Evolutionary conservation across 331 rosid species (phyloP), one percentile per base, ranked within the genome.

Genomic region (Prunus yedoensis): DNA sequence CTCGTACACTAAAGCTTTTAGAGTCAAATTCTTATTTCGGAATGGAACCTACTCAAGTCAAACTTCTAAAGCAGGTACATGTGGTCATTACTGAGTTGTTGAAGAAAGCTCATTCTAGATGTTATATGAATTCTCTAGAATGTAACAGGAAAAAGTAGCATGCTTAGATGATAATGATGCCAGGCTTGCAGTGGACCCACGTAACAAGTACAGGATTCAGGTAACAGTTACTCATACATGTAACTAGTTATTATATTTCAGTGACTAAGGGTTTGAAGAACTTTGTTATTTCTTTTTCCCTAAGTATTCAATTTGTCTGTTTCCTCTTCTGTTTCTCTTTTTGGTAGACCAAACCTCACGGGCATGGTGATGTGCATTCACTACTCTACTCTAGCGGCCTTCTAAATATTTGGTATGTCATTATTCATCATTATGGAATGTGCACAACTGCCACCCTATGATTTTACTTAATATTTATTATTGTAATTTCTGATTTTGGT

Each of bases 291-390:
- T 1, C 11, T 53, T 32, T 5, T 54, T 77, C n/a, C 68, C n/a
- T 66, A 25, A 18, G 74, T 49, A 70, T 70, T 81, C 53, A 63
- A n/a, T 27, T 28, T 23, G 23, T 75, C 38, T 68, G 66, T 61
- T 7, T 74, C 56, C 63, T 66, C 68, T 66, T 75, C 69, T 38
- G 8, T 77, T 71, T 81, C 71, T 77, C 5, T 82, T 74, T 79
- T 23, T 70, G 70, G 64, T 69, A 95, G 99, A 95, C 99, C 79
- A 95, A 95, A 85, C 99, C 99, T 82, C 99, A 92, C 68, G 99
- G 99, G 30, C 97, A 95, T 78, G 99, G 99, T 41, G 99, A 95
- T 78, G 99, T 92, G 73, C 99, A 95, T 74, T 73, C 96, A 8
- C 96, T 95, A 83, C 96, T 95, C 73, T 87, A 86, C 83, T 88